phyloP scores from a whole-genome alignment of 192 early-diverging fungal species.

The Paraglomus brasilianum region DNA sequence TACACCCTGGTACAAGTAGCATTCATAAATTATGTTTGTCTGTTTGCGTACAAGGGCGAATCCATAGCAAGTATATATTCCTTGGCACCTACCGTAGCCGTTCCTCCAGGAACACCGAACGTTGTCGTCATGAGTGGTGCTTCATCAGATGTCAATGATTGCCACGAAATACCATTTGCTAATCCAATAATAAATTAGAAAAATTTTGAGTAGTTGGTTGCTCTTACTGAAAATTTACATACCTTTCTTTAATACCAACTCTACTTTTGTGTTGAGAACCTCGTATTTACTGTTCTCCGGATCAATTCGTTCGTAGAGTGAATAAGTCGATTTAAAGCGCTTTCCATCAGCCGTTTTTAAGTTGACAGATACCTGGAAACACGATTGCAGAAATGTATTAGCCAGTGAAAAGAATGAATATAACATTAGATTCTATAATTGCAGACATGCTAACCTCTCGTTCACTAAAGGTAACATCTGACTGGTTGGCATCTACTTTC shows the following conservation, averaged over 20 bases:
- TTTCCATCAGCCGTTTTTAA: slow-evolving; percentile 78
- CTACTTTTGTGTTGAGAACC: slow-evolving; percentile 74
- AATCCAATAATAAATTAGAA: background rate
- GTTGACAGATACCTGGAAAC: slow-evolving; percentile 60
- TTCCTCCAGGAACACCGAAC: slow-evolving; percentile 75
- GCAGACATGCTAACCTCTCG: slow-evolving; percentile 46
- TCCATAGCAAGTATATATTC: slow-evolving; percentile 52
- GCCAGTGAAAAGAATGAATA: background rate
- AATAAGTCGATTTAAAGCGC: slow-evolving; percentile 64
- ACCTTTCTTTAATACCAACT: slow-evolving; percentile 75
- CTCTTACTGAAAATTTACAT: slow-evolving; percentile 10
- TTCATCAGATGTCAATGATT: slow-evolving; percentile 66
- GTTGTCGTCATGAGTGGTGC: slow-evolving; percentile 76
- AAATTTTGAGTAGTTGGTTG: background rate
- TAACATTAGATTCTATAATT: background rate
- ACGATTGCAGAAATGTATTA: background rate
- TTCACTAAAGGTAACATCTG: slow-evolving; percentile 66
- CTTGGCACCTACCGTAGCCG: slow-evolving; percentile 68
- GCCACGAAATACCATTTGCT: slow-evolving; percentile 81
- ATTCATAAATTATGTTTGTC: slow-evolving; percentile 23
- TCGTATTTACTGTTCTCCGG: slow-evolving; percentile 63
- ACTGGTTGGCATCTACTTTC: slow-evolving; percentile 72
- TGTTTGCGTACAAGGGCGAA: slow-evolving; percentile 44
- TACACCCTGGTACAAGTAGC: background rate
- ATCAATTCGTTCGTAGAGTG: slow-evolving; percentile 75